These are phyloP conservation scores for Euphrasia arctica DNA, from an alignment of 305 asterid genomes.

Conservation along the genomic window DNA sequence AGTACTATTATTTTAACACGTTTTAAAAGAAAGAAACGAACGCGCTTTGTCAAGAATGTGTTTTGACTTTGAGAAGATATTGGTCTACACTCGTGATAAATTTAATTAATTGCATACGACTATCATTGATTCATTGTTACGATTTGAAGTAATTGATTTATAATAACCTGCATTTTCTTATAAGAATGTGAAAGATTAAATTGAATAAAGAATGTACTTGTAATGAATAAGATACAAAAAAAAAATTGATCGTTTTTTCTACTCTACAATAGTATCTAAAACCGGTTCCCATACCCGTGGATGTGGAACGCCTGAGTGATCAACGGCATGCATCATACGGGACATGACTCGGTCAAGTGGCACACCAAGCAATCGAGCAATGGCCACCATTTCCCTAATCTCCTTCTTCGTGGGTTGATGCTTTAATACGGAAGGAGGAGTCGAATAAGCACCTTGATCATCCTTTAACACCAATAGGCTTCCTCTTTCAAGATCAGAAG, in stretches of 20 bases:
- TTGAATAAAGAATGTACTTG: too few relatives aligned
- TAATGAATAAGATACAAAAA: not conserved
- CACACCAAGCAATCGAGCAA: slow-evolving; percentile 30
- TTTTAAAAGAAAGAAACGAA: not conserved
- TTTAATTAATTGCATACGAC: not conserved
- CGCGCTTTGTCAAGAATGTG: not conserved
- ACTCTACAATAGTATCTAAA: slow-evolving; percentile 54
- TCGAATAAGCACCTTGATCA: not conserved
- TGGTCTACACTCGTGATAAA: too few relatives aligned
- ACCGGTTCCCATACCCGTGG: slow-evolving; percentile 44
- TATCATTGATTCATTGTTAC: not conserved
- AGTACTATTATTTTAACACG: not conserved
- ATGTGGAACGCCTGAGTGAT: slow-evolving; percentile 15
- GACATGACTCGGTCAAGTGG: slow-evolving; percentile 44
- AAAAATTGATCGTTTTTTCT: slow-evolving; percentile 1
- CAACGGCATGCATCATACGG: slow-evolving; percentile 26
- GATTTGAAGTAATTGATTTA: too few relatives aligned
- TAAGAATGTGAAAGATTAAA: too few relatives aligned
- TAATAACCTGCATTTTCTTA: too few relatives aligned
- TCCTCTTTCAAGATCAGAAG: not conserved
- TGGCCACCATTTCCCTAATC: slow-evolving; percentile 32
- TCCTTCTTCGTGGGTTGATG: slow-evolving; percentile 38
- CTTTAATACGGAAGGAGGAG: slow-evolving; percentile 24
- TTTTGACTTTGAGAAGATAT: too few relatives aligned
- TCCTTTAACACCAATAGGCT: not conserved